A percentile compares a stretch with the other conserved stretches of the same genome.
Conservation (phyloP, 2,329 filamentous ascomycete species). For the Colletotrichum gloeosporioides region DNA sequence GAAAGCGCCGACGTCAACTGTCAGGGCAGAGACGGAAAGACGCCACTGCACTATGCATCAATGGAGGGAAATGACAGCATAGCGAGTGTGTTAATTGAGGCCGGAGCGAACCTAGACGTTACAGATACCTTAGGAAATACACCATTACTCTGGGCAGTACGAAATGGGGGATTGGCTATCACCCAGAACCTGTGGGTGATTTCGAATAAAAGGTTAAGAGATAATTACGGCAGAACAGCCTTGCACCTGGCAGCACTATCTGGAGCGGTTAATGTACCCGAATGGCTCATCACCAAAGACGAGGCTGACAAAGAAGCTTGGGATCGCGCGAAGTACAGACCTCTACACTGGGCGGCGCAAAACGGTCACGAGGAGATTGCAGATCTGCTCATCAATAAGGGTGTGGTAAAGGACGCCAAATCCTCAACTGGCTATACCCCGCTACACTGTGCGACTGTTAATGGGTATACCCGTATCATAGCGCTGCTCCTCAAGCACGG, state of each 20-base stretch:
- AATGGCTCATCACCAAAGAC: neutral
- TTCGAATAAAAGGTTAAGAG: neutral
- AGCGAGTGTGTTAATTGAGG: neutral
- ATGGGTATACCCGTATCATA: neutral
- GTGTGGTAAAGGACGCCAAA: neutral
- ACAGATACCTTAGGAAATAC: neutral
- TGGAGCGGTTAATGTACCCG: rapidly evolving
- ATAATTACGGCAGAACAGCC: too few relatives aligned
- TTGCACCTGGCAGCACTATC: neutral
- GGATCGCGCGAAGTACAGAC: rapidly evolving
- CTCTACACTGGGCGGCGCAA: neutral
- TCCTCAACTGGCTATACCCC: neutral
- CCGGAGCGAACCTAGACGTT: neutral
- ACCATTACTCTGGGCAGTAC: neutral
- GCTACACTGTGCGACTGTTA: neutral
- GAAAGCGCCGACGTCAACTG: neutral
- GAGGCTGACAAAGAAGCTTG: neutral
- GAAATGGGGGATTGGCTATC: neutral
- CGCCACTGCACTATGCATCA: neutral
- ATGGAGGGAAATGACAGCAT: neutral
- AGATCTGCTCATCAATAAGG: neutral
- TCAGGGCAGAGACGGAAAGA: neutral
- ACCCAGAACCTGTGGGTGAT: neutral
- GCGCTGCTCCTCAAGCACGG: neutral
- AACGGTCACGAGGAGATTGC: neutral